Evolutionary conservation across 768 basidiomycete genomes (phyloP).

Genomic region (Boletus tylopilopsis): DNA sequence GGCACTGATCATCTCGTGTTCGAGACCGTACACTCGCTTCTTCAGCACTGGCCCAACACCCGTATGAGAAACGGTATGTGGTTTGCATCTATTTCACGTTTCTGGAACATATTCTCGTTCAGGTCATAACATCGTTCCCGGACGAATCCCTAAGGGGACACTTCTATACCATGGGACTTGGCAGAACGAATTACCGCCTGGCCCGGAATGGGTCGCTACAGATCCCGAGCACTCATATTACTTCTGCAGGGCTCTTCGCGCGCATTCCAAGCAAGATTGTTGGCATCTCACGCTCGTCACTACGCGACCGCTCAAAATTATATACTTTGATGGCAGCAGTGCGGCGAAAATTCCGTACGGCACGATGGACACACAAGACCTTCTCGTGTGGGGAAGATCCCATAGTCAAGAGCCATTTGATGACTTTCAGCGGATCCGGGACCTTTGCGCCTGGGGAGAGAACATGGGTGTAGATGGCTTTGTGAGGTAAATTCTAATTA

Average conservation of each 20-base stretch:
- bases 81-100: slow-evolving; percentile 5
- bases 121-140: slow-evolving; percentile 30
- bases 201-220: slow-evolving; percentile 32
- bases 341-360: slow-evolving; percentile 41
- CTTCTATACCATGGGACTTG: slow-evolving; percentile 33
- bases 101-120: slow-evolving; percentile 9
- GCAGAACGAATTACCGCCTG: slow-evolving; percentile 21
- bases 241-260: slow-evolving; percentile 29
- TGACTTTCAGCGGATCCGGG: slow-evolving; percentile 36
- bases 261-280: not conserved
- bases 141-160: slow-evolving; percentile 33
- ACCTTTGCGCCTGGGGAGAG: slow-evolving; percentile 44
- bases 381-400: slow-evolving; percentile 40
- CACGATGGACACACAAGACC: slow-evolving; percentile 45
- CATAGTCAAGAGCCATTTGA: slow-evolving; percentile 12
- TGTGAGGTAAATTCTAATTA: slow-evolving; percentile 32
- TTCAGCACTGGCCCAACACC: slow-evolving; percentile 46
- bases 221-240: slow-evolving; percentile 37
- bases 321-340: slow-evolving; percentile 53
- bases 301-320: slow-evolving; percentile 36
- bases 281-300: slow-evolving; percentile 17
- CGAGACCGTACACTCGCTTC: slow-evolving; percentile 25
- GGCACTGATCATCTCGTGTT: slow-evolving; percentile 26
- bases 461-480: slow-evolving; percentile 42
- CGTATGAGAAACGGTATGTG: slow-evolving; percentile 42